These are phyloP conservation scores for Penicillium hesseltinei DNA, from an alignment of 2,329 filamentous ascomycete species.

Conservation along the genomic window DNA sequence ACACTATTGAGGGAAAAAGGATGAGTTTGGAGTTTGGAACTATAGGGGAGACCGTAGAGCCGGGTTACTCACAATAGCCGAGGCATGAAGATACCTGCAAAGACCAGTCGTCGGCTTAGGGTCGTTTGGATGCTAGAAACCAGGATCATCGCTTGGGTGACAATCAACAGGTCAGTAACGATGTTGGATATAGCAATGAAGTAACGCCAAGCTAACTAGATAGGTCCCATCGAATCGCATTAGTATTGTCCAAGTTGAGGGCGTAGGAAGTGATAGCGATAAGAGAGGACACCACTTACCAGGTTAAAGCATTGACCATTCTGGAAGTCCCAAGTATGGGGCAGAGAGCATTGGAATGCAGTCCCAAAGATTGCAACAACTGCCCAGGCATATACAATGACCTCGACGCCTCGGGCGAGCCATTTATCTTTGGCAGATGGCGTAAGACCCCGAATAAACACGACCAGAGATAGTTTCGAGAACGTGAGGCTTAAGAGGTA, in stretches of 20 bases:
- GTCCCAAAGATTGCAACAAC: constrained; percentile 17
- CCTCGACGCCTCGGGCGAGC: constrained; percentile 14
- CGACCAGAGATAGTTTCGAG: constrained; percentile 26
- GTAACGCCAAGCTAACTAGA: constrained; percentile 18
- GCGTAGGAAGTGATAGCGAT: not conserved
- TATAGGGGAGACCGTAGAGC: not conserved
- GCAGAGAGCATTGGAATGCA: constrained; percentile 21
- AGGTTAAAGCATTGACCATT: constrained; percentile 20
- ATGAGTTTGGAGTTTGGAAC: not conserved
- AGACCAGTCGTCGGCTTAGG: constrained; percentile 16
- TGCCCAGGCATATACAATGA: constrained; percentile 13
- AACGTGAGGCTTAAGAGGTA: constrained; percentile 22
- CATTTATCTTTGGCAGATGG: constrained; percentile 18
- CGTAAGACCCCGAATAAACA: constrained; percentile 23
- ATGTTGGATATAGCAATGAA: constrained; percentile 22
- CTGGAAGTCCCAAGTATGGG: constrained; percentile 20
- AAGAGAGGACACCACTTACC: constrained; percentile 7
- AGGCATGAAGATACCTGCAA: constrained; percentile 23
- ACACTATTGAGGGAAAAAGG: constrained; percentile 9
- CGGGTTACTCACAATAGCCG: constrained; percentile 18
- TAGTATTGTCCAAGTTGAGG: not conserved
- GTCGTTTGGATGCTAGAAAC: constrained; percentile 23
- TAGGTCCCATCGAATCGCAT: not conserved
- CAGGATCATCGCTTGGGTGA: constrained; percentile 21
- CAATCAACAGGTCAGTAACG: constrained; percentile 22